These are phyloP conservation scores for Picea sitchensis DNA, from an alignment of 75 land plant genomes.

Conservation along the genomic window DNA sequence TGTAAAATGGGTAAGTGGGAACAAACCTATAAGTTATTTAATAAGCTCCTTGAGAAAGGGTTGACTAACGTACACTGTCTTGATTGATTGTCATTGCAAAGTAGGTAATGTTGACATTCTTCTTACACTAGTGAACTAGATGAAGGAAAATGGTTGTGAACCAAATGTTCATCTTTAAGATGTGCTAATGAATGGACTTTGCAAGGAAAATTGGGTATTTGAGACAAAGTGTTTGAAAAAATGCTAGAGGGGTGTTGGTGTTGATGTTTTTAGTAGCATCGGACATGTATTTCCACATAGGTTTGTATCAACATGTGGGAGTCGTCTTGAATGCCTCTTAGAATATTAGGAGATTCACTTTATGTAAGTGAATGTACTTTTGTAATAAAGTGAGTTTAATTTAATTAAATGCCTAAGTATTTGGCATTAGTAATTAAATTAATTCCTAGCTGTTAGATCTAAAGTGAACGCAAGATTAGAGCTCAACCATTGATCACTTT, in stretches of 20 bases:
- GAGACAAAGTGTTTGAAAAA: constrained; percentile 25
- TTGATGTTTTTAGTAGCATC: no score
- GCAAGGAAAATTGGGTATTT: constrained; percentile 26
- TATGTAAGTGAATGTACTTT: no score
- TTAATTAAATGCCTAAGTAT: no score
- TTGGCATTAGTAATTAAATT: no score
- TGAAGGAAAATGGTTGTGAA: constrained; percentile 32
- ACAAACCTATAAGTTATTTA: constrained; percentile 31
- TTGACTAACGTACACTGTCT: constrained; percentile 39
- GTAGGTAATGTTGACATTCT: constrained; percentile 32
- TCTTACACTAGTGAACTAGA: constrained; percentile 29
- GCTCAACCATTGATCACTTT: no score
- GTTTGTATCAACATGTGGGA: no score
- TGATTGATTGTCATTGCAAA: constrained; percentile 58
- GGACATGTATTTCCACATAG: no score
- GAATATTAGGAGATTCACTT: no score
- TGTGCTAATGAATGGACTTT: constrained; percentile 52
- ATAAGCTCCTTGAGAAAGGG: constrained; percentile 33
- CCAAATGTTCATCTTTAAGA: constrained; percentile 42
- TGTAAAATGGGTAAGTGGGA: constrained; percentile 47
- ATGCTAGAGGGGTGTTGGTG: constrained; percentile 27
- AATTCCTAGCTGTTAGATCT: no score
- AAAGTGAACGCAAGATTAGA: no score
- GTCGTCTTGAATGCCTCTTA: no score
- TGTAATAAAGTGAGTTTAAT: no score